These are phyloP conservation scores for Candida silvicultrix DNA, from an alignment of 805 yeast species.

Conservation along the genomic window DNA sequence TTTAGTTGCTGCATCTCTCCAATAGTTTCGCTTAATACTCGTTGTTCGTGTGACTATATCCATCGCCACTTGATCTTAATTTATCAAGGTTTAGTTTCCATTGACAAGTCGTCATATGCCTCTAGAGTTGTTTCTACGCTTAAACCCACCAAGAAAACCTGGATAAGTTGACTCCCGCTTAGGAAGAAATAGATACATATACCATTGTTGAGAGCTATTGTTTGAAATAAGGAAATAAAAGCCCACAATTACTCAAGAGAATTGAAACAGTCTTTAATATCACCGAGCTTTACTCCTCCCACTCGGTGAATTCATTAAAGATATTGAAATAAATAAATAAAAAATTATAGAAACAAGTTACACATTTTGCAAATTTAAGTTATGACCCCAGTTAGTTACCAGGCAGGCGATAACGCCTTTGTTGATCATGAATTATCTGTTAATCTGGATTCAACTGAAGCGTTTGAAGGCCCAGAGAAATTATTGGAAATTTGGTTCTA, in stretches of 20 bases:
- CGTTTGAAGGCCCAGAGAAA: constrained; percentile 97
- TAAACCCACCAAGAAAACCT: constrained; percentile 18
- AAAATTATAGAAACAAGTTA: background rate
- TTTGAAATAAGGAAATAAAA: too few species aligned
- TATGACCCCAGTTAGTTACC: constrained; percentile 28
- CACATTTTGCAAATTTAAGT: too few species aligned
- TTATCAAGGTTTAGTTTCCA: background rate
- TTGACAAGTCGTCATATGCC: constrained; percentile 8
- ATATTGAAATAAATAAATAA: background rate
- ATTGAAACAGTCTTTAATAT: background rate
- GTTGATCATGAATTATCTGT: constrained; percentile 78
- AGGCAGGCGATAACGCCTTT: constrained; percentile 37
- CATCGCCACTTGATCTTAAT: background rate
- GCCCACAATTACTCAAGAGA: background rate
- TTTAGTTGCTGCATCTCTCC: background rate
- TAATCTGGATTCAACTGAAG: constrained; percentile 78
- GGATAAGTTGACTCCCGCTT: constrained; percentile 10
- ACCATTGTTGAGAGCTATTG: background rate
- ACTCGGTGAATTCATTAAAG: constrained; percentile 3
- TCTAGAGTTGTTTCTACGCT: constrained; percentile 10
- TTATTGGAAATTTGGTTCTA: constrained; percentile 86
- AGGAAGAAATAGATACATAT: background rate
- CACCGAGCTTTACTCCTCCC: constrained; percentile 5
- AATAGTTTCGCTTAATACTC: background rate
- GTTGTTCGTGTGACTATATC: background rate